These are phyloP conservation scores for Nitzschia inconspicua DNA, from an alignment of 108 stramenopile genomes.

Conservation along the genomic window DNA sequence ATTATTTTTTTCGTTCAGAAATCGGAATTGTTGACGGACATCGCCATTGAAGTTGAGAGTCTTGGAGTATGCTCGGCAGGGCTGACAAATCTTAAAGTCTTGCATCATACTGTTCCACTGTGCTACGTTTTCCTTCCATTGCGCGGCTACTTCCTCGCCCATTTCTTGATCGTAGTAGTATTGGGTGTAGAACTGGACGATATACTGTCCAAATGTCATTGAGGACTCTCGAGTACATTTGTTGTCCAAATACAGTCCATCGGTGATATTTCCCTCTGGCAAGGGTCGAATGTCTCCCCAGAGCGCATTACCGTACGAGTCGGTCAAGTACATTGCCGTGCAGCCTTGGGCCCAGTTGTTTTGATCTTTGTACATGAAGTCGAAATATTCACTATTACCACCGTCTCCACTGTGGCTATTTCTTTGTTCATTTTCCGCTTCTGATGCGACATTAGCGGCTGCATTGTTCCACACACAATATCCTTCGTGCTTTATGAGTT, in stretches of 20 bases:
- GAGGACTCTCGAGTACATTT: constrained; percentile 7
- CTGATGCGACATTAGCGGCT: neutral
- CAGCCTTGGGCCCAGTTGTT: neutral
- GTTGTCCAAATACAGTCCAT: constrained; percentile 33
- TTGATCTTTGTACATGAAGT: constrained; percentile 5
- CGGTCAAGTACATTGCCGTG: neutral
- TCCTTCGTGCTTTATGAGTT: constrained; percentile 46
- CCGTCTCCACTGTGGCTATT: too few species aligned
- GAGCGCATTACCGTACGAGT: constrained; percentile 1
- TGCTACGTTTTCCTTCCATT: neutral
- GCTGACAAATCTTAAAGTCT: constrained; percentile 36
- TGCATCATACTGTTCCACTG: constrained; percentile 31
- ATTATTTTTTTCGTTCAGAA: too few species aligned
- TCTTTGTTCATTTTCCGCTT: too few species aligned
- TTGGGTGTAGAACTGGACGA: neutral
- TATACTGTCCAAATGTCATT: constrained; percentile 10
- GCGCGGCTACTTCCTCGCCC: neutral
- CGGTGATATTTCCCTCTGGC: constrained; percentile 9
- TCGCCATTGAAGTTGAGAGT: neutral
- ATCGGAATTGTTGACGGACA: neutral
- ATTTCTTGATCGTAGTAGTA: neutral
- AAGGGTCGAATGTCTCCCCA: constrained; percentile 38
- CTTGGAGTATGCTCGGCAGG: constrained; percentile 31
- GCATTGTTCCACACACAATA: constrained; percentile 25
- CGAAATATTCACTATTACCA: constrained; percentile 1